phyloP scores from a whole-genome alignment of 2,329 filamentous ascomycete genomes.

The Waltergamsia citrina region DNA sequence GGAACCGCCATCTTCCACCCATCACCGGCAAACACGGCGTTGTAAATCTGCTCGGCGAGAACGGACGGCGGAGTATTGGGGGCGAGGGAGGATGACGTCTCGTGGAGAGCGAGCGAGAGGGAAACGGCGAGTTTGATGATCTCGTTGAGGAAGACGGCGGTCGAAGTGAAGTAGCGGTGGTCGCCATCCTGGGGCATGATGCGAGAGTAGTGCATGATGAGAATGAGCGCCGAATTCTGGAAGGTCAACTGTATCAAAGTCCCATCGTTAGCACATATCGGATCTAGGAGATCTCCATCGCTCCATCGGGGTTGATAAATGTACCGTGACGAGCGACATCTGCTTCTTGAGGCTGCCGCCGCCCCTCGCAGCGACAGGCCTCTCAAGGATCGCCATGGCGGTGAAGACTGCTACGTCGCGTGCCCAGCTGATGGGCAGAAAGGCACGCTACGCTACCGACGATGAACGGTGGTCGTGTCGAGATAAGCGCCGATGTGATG shows the following conservation, averaged over 20 bases:
- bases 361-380: neutral
- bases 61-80: slow-evolving; percentile 72
- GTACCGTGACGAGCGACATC: slow-evolving; percentile 5
- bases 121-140: slow-evolving; percentile 83
- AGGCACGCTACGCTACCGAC: neutral
- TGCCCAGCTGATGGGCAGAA: neutral
- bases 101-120: slow-evolving; percentile 78
- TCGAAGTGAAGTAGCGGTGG: slow-evolving; percentile 87
- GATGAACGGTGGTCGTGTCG: too few relatives aligned
- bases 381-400: slow-evolving; percentile 3
- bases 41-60: slow-evolving; percentile 70
- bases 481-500: neutral
- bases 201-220: slow-evolving; percentile 88
- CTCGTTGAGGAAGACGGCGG: slow-evolving; percentile 89
- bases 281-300: too few relatives aligned
- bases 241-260: slow-evolving; percentile 40
- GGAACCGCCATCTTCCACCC: slow-evolving; percentile 93
- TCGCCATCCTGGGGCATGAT: slow-evolving; percentile 80
- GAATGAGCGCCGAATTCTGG: slow-evolving; percentile 67
- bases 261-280: slow-evolving; percentile 1
- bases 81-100: slow-evolving; percentile 68
- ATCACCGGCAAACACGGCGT: slow-evolving; percentile 76
- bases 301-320: neutral
- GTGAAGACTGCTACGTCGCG: too few relatives aligned
- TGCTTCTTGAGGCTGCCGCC: slow-evolving; percentile 4